Base-by-base conservation (phyloP, 768 basidiomycete genomes). In the Trametes elegans region DNA sequence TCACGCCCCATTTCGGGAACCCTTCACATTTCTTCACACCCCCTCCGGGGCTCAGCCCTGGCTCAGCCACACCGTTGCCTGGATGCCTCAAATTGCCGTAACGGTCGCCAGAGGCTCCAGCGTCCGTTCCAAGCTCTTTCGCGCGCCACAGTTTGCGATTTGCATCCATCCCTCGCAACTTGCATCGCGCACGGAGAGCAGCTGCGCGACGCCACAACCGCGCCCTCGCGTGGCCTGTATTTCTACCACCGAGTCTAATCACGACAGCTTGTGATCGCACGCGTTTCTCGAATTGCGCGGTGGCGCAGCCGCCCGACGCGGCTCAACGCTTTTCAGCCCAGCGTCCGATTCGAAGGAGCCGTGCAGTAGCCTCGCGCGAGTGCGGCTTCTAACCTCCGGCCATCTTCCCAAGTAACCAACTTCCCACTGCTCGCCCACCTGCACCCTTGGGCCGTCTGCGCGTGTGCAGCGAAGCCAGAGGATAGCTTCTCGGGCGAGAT, bases 201-300 rank as follows among this genome's bases (percentile, higher is more conserved):
- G 26, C 35, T 9, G 26, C 36, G 18, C 18, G 43, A 26, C 14
- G 21, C 18, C 10, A 8, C 48, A 13, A 23, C 39, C 38, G 39
- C 28, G 6, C 4, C 28, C 41, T 36, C 42, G 42, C 42, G 42
- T 53, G 42, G 51, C 51, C 28, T 10, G 24, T 32, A 21, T 36
- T 52, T 44, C 51, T 19, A 46, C 24, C 42, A n/a, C 29, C 26
- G 40, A 42, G 51, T 27, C 51, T 44, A 53, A 53, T 53, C 51
- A 53, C 51, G 51, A 34, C 51, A 53, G 34, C 26, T 43, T 43
- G 32, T 53, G 51, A 53, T 53, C 51, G 51, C 51, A 38, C 16
- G 14, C 34, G n/a, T n/a, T 53, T 53, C 51, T 53, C 51, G 51
- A 53, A 53, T 5, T 18, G 23, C 32, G 19, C 42, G 34, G 51